phyloP scores from a whole-genome alignment of 2,329 filamentous ascomycete species.

The Aschersonia sp. region DNA sequence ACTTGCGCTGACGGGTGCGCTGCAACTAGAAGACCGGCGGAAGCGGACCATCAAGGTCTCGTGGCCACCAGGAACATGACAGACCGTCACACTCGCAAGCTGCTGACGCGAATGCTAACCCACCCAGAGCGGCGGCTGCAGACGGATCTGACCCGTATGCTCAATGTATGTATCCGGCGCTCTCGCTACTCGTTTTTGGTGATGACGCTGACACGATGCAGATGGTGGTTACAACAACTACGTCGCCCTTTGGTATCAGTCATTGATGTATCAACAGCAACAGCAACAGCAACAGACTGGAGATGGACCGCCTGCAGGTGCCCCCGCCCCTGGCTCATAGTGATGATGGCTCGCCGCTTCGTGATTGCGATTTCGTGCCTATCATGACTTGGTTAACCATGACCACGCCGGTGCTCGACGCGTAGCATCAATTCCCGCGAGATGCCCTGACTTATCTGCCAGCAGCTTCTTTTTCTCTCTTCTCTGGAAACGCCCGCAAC shows the following conservation, averaged over 20 bases:
- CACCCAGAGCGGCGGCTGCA: constrained; percentile 27
- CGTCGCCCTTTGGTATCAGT: constrained; percentile 68
- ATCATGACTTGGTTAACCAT: constrained; percentile 19
- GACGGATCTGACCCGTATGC: constrained; percentile 58
- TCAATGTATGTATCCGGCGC: constrained; percentile 38
- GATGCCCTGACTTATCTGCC: constrained; percentile 20
- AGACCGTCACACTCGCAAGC: constrained; percentile 36
- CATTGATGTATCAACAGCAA: constrained; percentile 29
- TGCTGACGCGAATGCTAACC: constrained; percentile 26
- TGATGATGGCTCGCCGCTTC: constrained; percentile 11
- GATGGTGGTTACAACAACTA: constrained; percentile 76
- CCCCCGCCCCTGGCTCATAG: constrained; percentile 21
- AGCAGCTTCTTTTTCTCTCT: constrained; percentile 12
- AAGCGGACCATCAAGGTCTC: constrained; percentile 23
- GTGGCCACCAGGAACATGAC: constrained; percentile 38
- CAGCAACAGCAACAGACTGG: constrained; percentile 21
- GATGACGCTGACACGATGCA: constrained; percentile 16
- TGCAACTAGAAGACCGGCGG: constrained; percentile 32
- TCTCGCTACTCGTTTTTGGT: neutral
- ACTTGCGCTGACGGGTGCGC: neutral
- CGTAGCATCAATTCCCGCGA: constrained; percentile 8
- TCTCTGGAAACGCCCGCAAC: constrained; percentile 9
- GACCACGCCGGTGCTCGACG: constrained; percentile 11
- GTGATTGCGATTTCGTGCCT: constrained; percentile 3
- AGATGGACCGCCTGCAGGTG: constrained; percentile 20